Percentiles rank a stretch among this genome's conserved stretches.
These are phyloP conservation scores for Trypanosoma cruzi DNA, from an alignment of 208 protist genomes.

Conservation along the genomic window DNA sequence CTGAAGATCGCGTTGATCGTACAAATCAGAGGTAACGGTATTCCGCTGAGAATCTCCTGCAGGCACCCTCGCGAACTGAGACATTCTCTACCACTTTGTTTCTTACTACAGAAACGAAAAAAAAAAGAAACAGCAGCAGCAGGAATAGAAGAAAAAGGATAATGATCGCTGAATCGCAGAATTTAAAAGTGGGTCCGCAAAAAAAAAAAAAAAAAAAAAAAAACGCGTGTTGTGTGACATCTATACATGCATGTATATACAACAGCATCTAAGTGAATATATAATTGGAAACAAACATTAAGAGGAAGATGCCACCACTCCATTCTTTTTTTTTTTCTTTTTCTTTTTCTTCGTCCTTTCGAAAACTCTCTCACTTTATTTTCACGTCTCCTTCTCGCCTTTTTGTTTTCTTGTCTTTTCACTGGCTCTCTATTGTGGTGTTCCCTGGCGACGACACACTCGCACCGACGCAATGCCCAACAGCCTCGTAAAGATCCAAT, in stretches of 20 bases:
- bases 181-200: no score
- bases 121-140: not conserved
- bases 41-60: not conserved
- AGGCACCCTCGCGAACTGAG: not conserved
- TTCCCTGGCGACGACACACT: not conserved
- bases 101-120: not conserved
- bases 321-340: not conserved
- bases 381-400: not conserved
- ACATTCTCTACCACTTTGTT: not conserved
- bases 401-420: not conserved
- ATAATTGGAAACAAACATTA: not conserved
- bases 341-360: not conserved
- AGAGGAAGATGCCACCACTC: not conserved
- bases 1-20: conserved; percentile 64
- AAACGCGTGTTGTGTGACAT: no score
- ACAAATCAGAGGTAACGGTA: conserved; percentile 15
- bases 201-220: not conserved
- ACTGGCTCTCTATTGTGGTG: not conserved
- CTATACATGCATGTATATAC: no score
- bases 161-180: not conserved
- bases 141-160: conserved; percentile 9
- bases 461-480: conserved; percentile 42
- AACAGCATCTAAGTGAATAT: no score
- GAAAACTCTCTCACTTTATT: not conserved
- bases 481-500: conserved; percentile 55